phyloP scores from a whole-genome alignment of 352 stramenopile genomes.

The Pythium myriotylum region DNA sequence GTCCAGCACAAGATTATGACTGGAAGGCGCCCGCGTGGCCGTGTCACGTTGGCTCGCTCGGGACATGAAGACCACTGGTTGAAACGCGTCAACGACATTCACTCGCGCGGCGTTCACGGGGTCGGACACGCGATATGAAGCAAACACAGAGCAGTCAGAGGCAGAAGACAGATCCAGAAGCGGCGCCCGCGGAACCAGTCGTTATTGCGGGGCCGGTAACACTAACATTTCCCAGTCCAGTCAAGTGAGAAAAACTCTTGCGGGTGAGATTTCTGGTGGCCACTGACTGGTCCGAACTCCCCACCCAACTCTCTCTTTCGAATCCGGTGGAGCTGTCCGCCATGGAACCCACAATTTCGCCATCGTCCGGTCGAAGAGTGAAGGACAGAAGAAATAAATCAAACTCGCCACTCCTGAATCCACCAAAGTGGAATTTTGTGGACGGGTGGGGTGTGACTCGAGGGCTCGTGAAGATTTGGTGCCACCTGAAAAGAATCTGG shows the following conservation, averaged over 20 bases:
- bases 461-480: slow-evolving; percentile 11
- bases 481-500: slow-evolving; percentile 21
- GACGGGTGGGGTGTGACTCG: neutral
- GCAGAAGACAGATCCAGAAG: slow-evolving; percentile 22
- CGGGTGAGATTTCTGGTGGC: neutral
- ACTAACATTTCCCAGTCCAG: slow-evolving; percentile 1
- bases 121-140: slow-evolving; percentile 22
- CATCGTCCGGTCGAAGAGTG: no score
- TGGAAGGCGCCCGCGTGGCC: slow-evolving; percentile 19
- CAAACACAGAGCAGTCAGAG: slow-evolving; percentile 14
- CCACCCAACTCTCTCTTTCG: no score
- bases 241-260: neutral
- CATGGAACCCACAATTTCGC: no score
- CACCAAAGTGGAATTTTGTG: neutral
- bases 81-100: slow-evolving; percentile 20
- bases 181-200: neutral
- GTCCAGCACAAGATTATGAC: slow-evolving; percentile 21
- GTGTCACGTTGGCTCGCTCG: slow-evolving; percentile 10
- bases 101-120: slow-evolving; percentile 14
- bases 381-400: no score
- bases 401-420: slow-evolving; percentile 1
- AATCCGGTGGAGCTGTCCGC: no score
- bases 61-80: slow-evolving; percentile 23
- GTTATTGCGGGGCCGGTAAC: no score
- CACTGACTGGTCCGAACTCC: no score